Evolutionary conservation across 306 rosid species (phyloP), one percentile per base, ranked within the genome.

Genomic region (Vigna unguiculata): DNA sequence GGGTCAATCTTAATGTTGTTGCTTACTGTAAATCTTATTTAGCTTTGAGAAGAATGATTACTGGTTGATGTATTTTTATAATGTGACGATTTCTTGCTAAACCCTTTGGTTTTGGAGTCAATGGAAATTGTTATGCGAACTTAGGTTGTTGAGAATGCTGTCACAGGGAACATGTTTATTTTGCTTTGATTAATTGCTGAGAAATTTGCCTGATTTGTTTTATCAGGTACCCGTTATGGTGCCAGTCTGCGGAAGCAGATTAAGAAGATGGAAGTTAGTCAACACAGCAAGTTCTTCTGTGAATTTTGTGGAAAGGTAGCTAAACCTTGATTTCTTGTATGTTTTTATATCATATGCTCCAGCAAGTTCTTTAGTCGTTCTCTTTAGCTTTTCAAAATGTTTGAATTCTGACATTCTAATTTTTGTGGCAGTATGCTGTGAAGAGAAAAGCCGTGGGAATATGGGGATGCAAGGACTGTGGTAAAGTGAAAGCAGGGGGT

Each of bases 191-290:
- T 46, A 13, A 15, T 20, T 25, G 22, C 68, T 63, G 55, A 62
- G 34, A 28, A 47, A 6, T 32, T 61, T 52, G 9, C 14, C 24
- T 52, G 34, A 36, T 77, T 77, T 57, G 46, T 73, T 57, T 3
- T 75, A 36, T 16, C 64, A 93, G 98, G 95, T 66, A 93, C 98
- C 83, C 87, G 97, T 0, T 93, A 93, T 46, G 98, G 98, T 55
- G 98, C 97, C 15, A 89, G 93, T 93, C 82, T 91, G 84, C 86
- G 97, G 1, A 93, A 93, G 89, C 98, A 91, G 92, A 93, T 93
- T 59, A 93, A 93, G 85, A 93, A 93, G 82, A 93, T 93, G 97
- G 98, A 93, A 82, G 96, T 93, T 8, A 93, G 97, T 80, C 97
- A 93, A 58, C 96, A 93, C 81, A 93, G 95, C 86, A 91, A 88